phyloP scores from a whole-genome alignment of 805 yeast genomes.

The Hanseniaspora meyeri region DNA sequence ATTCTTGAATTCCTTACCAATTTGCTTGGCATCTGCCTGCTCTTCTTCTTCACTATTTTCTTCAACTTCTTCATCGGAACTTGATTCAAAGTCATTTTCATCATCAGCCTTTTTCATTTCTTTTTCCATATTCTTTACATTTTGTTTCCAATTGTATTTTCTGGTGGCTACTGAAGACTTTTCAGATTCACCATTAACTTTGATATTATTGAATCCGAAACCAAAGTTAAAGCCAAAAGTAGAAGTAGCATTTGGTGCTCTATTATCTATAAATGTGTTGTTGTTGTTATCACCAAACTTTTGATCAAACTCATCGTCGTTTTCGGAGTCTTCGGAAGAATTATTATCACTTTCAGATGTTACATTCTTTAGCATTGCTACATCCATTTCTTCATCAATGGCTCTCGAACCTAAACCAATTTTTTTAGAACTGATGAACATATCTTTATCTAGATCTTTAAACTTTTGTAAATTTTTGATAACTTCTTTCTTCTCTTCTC shows the following conservation, averaged over 20 bases:
- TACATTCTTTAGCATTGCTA: conserved; percentile 37
- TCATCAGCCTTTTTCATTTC: conserved; percentile 40
- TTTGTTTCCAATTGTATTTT: conserved; percentile 64
- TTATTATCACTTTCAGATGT: conserved; percentile 43
- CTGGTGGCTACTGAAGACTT: conserved; percentile 28
- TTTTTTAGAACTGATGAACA: conserved; percentile 59
- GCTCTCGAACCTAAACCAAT: conserved; percentile 68
- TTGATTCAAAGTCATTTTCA: conserved; percentile 45
- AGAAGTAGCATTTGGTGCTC: conserved; percentile 46
- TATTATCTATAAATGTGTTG: conserved; percentile 47
- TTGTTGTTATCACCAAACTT: conserved; percentile 20
- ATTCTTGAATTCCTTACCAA: conserved; percentile 57
- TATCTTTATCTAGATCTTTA: conserved; percentile 50
- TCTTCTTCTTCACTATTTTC: conserved; percentile 23
- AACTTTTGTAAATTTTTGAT: conserved; percentile 56
- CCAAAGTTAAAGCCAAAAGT: conserved; percentile 48
- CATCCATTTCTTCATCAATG: conserved; percentile 53
- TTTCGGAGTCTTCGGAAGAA: conserved; percentile 18
- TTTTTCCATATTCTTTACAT: conserved; percentile 36
- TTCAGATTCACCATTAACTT: conserved; percentile 25
- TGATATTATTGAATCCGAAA: conserved; percentile 50
- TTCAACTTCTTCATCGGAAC: conserved; percentile 21
- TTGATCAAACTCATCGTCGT: conserved; percentile 21
- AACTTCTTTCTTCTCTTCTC: conserved; percentile 75
- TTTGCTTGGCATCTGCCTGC: conserved; percentile 28